phyloP scores from a whole-genome alignment of 768 basidiomycete species.

The Scleroderma bovista region DNA sequence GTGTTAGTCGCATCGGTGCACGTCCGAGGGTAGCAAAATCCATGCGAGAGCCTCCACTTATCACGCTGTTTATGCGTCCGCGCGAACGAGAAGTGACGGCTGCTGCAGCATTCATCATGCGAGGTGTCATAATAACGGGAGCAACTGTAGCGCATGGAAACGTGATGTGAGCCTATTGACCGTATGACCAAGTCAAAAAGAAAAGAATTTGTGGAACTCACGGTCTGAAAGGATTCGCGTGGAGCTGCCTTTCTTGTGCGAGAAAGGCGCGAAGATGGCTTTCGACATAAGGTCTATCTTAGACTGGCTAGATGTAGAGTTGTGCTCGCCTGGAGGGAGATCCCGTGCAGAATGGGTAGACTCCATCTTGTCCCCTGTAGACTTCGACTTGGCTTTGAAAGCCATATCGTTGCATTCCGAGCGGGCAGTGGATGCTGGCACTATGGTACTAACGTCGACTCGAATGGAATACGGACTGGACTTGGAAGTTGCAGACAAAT shows the following conservation, averaged over 20 bases:
- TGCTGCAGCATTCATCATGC: slow-evolving; percentile 67
- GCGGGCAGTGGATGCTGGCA: not conserved
- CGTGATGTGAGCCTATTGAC: not conserved
- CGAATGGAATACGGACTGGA: not conserved
- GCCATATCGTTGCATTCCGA: slow-evolving; percentile 18
- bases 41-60: slow-evolving; percentile 34
- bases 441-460: not conserved
- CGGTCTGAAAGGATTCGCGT: slow-evolving; percentile 70
- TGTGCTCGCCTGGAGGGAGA: slow-evolving; percentile 31
- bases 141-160: slow-evolving; percentile 44
- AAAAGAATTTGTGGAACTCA: slow-evolving; percentile 31
- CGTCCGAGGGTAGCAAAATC: slow-evolving; percentile 79
- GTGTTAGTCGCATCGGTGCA: slow-evolving; percentile 63
- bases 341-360: slow-evolving; percentile 37
- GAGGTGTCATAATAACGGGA: slow-evolving; percentile 85
- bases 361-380: slow-evolving; percentile 27
- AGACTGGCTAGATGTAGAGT: slow-evolving; percentile 30
- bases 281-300: slow-evolving; percentile 64
- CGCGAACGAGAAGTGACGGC: slow-evolving; percentile 54
- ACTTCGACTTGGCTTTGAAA: slow-evolving; percentile 10
- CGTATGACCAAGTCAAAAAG: not conserved
- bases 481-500: not conserved
- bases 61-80: slow-evolving; percentile 25
- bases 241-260: slow-evolving; percentile 54
- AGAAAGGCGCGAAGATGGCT: slow-evolving; percentile 65